These are phyloP conservation scores for Chytriomyces hyalinus DNA, from an alignment of 192 early-diverging fungal species.

Conservation along the genomic window DNA sequence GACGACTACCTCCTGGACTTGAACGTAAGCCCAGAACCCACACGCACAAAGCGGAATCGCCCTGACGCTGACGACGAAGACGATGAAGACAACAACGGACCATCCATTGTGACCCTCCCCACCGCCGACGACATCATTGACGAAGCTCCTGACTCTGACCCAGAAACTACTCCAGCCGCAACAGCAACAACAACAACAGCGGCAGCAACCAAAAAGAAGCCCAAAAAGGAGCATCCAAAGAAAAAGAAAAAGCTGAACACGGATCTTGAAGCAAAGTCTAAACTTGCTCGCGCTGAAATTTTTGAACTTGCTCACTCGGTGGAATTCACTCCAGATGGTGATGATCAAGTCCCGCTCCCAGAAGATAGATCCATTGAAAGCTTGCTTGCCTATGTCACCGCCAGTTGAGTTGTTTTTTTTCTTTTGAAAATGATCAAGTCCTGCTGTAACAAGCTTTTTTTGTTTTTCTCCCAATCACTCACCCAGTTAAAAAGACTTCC, in stretches of 20 bases:
- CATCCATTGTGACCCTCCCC: neutral
- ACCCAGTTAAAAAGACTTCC: neutral
- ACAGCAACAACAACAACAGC: neutral
- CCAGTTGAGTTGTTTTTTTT: constrained; percentile 8
- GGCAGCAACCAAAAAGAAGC: constrained; percentile 20
- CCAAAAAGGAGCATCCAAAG: neutral
- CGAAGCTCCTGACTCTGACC: neutral
- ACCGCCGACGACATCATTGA: constrained; percentile 1
- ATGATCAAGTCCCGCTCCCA: neutral
- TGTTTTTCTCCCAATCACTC: neutral
- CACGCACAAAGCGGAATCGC: neutral
- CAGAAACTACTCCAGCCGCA: neutral
- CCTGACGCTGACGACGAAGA: constrained; percentile 1
- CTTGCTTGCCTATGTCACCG: constrained; percentile 17
- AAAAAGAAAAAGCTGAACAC: constrained; percentile 16
- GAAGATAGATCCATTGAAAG: constrained; percentile 24
- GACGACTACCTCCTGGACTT: constrained; percentile 26
- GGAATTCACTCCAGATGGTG: constrained; percentile 8
- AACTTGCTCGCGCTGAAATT: neutral
- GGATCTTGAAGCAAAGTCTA: neutral
- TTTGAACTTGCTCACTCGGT: constrained; percentile 11
- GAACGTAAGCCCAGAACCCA: neutral
- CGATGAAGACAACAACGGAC: neutral
- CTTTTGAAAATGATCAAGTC: neutral
- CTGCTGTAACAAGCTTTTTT: neutral